Conservation (phyloP, 2,329 filamentous ascomycete genomes). For the Stachybotrys chlorohalonatus region DNA sequence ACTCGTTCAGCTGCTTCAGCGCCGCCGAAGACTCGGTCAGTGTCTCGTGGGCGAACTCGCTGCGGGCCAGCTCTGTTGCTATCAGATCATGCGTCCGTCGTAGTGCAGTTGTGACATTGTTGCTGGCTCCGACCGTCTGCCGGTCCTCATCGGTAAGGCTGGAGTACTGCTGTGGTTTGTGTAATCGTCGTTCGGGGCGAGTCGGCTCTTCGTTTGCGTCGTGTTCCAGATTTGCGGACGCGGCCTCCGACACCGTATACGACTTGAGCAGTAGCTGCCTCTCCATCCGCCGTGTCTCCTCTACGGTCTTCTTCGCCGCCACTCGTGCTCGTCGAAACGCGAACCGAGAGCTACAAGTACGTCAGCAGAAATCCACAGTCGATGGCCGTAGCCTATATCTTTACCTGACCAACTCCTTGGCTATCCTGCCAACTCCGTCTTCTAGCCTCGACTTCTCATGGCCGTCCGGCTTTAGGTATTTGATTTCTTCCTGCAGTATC, state of each 20-base stretch:
- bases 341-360: conserved; percentile 37
- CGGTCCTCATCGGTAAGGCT: conserved; percentile 57
- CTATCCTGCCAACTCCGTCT: conserved; percentile 57
- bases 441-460: conserved; percentile 57
- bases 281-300: conserved; percentile 66
- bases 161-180: conserved; percentile 24
- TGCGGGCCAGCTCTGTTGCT: conserved; percentile 73
- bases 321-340: conserved; percentile 78
- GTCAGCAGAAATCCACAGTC: background rate
- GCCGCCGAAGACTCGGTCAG: conserved; percentile 77
- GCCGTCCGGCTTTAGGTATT: conserved; percentile 50
- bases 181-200: conserved; percentile 12
- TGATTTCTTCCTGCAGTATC: conserved; percentile 66
- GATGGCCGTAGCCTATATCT: conserved; percentile 2
- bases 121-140: conserved; percentile 63
- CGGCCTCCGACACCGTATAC: conserved; percentile 33
- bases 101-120: conserved; percentile 76
- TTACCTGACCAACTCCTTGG: conserved; percentile 63
- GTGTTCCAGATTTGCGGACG: conserved; percentile 9
- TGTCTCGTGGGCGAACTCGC: conserved; percentile 83
- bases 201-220: conserved; percentile 9
- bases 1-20: conserved; percentile 70
- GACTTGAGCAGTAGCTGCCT: conserved; percentile 65
- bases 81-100: conserved; percentile 82
- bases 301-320: conserved; percentile 64